Evolutionary conservation across 2,329 filamentous ascomycete genomes (phyloP), one percentile per base, ranked within the genome.

Genomic region (Fusarium sp.): DNA sequence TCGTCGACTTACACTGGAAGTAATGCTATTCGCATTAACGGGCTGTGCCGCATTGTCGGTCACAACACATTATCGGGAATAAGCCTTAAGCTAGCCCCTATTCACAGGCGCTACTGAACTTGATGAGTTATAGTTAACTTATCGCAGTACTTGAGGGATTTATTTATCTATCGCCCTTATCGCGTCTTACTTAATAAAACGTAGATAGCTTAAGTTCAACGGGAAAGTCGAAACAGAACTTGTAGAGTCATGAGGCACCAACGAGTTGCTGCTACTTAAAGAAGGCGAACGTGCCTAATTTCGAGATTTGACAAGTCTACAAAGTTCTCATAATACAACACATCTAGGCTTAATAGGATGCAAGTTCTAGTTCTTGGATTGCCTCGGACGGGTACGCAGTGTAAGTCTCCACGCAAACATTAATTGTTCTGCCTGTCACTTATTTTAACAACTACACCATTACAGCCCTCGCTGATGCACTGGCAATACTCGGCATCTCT

Each of bases 261-360:
- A 28, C 6, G 20, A 15, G 9, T 48, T 17, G 9, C 7, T 15
- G 13, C 1, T 48, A 31, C 6, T 17, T n/a, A 31, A 48, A 17
- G 14, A 31, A 31, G 20, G 28, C 3, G 9, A 22, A 1, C 14
- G 20, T 3, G 10, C 7, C 45, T 8, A 12, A 17, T 15, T 14
- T 31, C 7, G 45, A 17, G 4, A 48, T 6, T 15, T 6, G 0
- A 0, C 31, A n/a, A n/a, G n/a, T n/a, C n/a, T n/a, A n/a, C n/a
- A n/a, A n/a, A n/a, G n/a, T n/a, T n/a, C n/a, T n/a, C n/a, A n/a
- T n/a, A n/a, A n/a, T n/a, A n/a, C n/a, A 17, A 12, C 28, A 18
- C 17, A 1, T 9, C 2, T 4, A 7, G 13, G 0, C 20, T 9
- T n/a, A 8, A 0, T 1, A 49, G 3, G 47, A 49, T 49, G 47